Base-by-base conservation (phyloP, 495 filamentous ascomycete genomes). In the Talaromyces liani region DNA sequence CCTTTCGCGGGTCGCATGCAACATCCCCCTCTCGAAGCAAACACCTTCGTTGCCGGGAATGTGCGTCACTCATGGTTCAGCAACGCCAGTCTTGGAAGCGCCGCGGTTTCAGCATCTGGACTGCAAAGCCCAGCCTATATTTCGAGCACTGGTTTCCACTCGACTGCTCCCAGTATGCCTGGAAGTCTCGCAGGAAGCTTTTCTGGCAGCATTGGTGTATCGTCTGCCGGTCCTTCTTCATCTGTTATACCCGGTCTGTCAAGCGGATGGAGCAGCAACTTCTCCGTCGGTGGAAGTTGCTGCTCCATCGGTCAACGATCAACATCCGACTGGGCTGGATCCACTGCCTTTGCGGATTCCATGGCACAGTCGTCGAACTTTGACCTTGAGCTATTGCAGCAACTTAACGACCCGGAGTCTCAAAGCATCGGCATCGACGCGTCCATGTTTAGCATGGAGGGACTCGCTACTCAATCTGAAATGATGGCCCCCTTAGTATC, bases 311-410 rank as follows among this genome's bases (percentile, higher is more conserved):
- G 60, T 14, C 34, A 65, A 4, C 69, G 71, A 25, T 72, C 73
- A 25, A 75, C 75, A 12, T 77, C 77, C 25, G 57, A 58, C 31
- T 58, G 56, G 56, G 69, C 70, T 33, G 71, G 69, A 10, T 63
- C 67, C 18, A 69, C 66, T 45, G 66, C 65, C 31, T 64, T 73
- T 29, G 65, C 68, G 63, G 76, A 80, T 54, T 72, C 75, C 3
- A 70, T 78, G 49, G 69, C 77, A 34, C 77, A 77, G 65, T 76
- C 78, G 65, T 76, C 78, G 71, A 76, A 73, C 7, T 80, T 80
- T 56, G 78, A 80, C 24, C 75, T 75, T 7, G 72, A 71, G 24
- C 76, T 79, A 34, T 61, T 80, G 56, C 73, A 76, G 64, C 72
- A 71, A 57, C 58, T 79, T 39, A 75, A 75, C 51, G 69, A 74